Evolutionary conservation across 306 rosid genomes (phyloP).

Genomic region (Hippophae rhamnoides): DNA sequence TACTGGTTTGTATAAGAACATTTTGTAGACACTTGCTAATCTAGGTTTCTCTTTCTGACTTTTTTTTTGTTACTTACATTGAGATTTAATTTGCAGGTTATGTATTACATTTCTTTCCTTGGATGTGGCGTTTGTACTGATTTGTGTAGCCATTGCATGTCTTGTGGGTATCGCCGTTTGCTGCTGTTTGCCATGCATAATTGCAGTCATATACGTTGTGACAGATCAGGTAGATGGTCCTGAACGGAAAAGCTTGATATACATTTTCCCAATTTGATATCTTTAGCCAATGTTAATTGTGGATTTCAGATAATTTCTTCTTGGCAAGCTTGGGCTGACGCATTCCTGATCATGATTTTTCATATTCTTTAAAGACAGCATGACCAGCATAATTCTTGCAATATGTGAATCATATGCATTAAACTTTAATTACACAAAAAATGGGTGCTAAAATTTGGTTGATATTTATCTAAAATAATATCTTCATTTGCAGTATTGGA

Average conservation of each 20-base stretch:
- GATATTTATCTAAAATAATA: no score
- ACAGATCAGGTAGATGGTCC: constrained; percentile 51
- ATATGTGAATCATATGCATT: no score
- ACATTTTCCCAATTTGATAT: background rate
- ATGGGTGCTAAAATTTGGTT: no score
- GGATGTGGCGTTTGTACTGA: constrained; percentile 54
- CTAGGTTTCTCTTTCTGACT: no score
- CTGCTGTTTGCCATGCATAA: constrained; percentile 89
- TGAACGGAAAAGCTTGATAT: background rate
- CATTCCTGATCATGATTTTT: no score
- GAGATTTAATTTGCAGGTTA: constrained; percentile 46
- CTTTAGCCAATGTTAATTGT: constrained; percentile 1
- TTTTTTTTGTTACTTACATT: no score
- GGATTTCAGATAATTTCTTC: background rate
- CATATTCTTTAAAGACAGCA: no score
- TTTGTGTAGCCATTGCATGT: constrained; percentile 66
- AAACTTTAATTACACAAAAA: no score
- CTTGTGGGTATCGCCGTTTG: constrained; percentile 88
- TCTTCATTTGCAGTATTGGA: background rate
- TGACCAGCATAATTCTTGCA: no score
- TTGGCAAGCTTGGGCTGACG: background rate
- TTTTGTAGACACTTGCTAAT: background rate
- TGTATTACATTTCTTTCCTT: constrained; percentile 71
- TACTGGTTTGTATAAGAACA: constrained; percentile 56
- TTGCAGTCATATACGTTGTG: constrained; percentile 56